These are phyloP conservation scores for Arachnomyces sp. DNA, from an alignment of 2,329 filamentous ascomycete species.

Conservation along the genomic window DNA sequence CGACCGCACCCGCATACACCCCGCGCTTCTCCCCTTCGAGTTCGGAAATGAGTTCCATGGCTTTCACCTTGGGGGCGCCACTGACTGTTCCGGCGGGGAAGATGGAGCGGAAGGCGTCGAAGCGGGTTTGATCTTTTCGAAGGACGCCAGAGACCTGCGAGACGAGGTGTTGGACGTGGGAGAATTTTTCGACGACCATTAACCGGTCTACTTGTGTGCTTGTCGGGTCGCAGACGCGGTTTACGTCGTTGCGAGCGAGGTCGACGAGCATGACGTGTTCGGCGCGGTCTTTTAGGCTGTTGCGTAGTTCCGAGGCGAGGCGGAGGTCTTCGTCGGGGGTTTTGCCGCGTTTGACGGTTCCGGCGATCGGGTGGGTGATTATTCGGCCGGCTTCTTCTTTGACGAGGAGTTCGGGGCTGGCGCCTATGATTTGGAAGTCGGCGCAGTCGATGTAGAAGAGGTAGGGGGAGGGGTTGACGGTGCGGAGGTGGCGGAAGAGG, in stretches of 20 bases:
- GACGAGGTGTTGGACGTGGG: constrained; percentile 93
- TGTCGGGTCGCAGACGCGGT: constrained; percentile 84
- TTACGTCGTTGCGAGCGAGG: constrained; percentile 90
- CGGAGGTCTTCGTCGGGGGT: constrained; percentile 72
- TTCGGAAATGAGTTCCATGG: constrained; percentile 96
- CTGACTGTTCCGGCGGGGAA: constrained; percentile 96
- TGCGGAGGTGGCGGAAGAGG: constrained; percentile 90
- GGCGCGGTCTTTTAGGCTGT: constrained; percentile 81
- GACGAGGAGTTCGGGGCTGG: constrained; percentile 88
- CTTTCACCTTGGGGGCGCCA: constrained; percentile 88
- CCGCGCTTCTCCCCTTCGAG: constrained; percentile 89
- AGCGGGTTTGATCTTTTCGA: constrained; percentile 73
- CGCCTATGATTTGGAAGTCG: constrained; percentile 90
- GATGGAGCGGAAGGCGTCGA: constrained; percentile 92
- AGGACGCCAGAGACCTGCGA: constrained; percentile 92
- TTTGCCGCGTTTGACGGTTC: constrained; percentile 81
- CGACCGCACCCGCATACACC: constrained; percentile 90
- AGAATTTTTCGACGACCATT: constrained; percentile 92
- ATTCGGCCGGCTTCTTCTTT: constrained; percentile 81
- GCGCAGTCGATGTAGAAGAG: constrained; percentile 91
- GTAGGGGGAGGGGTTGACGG: constrained; percentile 96
- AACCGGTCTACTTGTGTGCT: constrained; percentile 86
- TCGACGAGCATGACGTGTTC: constrained; percentile 98
- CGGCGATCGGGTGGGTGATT: constrained; percentile 94
- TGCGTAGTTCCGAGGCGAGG: constrained; percentile 68